Base-by-base conservation (phyloP, 257 asterid genomes). In the Nicotiana sylvestris region DNA sequence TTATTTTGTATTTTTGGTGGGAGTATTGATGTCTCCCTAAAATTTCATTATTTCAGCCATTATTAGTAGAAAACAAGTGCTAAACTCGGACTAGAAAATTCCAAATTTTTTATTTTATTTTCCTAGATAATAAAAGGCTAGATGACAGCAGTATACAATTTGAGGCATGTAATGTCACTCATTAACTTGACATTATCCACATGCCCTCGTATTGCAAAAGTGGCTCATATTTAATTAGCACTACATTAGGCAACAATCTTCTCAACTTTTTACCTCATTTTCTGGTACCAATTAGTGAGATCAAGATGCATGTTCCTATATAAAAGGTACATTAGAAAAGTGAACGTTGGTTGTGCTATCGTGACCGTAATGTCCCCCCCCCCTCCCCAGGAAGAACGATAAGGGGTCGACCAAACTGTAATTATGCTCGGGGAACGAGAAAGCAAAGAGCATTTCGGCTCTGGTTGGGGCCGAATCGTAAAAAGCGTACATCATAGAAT, bases 1-100 rank as follows among this genome's bases (percentile, higher is more conserved):
- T 15, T 55, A 13, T 4, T 4, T 55, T 61, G 8, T 9, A 25
- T 61, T 6, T 21, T 25, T 9, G 27, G 33, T 29, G 11, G 3
- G 6, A 15, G 33, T 39, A 30, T 1, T 5, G 49, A 66, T 66
- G 49, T 66, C 76, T 66, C 51, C 25, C 13, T 6, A 16, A 6
- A 15, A 13, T 66, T 66, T 30, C 25, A 74, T 74, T 49, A 76
- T 76, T 51, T 61, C 57, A n/a, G 10, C 57, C 1, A 79, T 79
- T 79, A 79, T 79, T 60, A 39, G 43, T 13, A 39, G 5, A 61
- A 61, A 79, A 79, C 82, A 79, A 61, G 25, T 39, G 25, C 82
- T 79, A 79, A 35, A 61, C 25, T 79, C 60, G 57, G 7, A 0
- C 25, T 79, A 61, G 82, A 79, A 61, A 79, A 39, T 79, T 79